Evolutionary conservation across 345 rosid species (phyloP).

Genomic region (Hibiscus mutabilis): DNA sequence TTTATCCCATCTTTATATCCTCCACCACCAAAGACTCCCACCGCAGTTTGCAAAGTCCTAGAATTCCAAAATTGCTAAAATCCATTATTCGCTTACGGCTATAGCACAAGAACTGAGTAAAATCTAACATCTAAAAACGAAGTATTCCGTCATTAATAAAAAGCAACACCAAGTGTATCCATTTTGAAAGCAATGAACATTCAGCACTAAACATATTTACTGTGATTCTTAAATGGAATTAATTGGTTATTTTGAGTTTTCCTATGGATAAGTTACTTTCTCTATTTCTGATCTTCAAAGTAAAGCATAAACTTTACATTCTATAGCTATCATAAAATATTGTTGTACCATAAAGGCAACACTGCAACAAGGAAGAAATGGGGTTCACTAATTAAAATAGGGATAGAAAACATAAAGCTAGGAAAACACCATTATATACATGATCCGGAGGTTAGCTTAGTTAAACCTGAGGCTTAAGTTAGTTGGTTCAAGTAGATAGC

Average conservation of each 20-base stretch:
- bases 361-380: not conserved
- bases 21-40: conserved; percentile 53
- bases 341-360: not conserved
- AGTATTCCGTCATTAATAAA: not conserved
- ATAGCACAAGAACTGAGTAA: not conserved
- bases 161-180: not conserved
- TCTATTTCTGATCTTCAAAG: not conserved
- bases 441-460: not conserved
- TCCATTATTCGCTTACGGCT: not conserved
- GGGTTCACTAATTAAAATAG: not conserved
- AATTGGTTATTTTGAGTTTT: not conserved
- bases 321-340: not conserved
- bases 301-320: not conserved
- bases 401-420: not conserved
- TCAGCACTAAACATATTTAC: not conserved
- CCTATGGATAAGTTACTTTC: no score
- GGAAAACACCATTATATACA: not conserved
- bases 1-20: conserved; percentile 8
- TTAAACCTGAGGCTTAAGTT: not conserved
- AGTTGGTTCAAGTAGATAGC: not conserved
- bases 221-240: not conserved
- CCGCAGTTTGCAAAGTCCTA: conserved; percentile 77
- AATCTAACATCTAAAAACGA: not conserved
- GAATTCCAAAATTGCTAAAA: conserved; percentile 7
- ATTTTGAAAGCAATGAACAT: not conserved